These are phyloP conservation scores for Medicago arabica DNA, from an alignment of 306 rosid genomes.

Conservation along the genomic window DNA sequence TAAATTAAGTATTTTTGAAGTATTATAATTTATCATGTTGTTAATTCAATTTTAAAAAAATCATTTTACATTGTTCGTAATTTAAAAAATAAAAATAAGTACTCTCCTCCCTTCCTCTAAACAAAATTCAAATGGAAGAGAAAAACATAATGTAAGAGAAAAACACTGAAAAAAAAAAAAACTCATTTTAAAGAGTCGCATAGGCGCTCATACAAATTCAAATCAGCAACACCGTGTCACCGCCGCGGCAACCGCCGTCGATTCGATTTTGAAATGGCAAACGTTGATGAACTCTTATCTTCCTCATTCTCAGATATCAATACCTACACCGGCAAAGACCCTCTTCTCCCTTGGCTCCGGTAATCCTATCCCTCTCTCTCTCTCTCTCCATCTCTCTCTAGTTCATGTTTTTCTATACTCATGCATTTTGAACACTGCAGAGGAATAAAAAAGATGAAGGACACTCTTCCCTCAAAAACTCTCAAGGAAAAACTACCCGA, in stretches of 20 bases:
- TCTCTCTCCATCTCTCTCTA: conserved; percentile 21
- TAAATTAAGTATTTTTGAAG: no score
- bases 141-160: no score
- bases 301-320: conserved; percentile 69
- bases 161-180: no score
- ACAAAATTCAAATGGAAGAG: no score
- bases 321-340: conserved; percentile 80
- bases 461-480: conserved; percentile 57
- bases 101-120: no score
- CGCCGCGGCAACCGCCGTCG: conserved; percentile 27
- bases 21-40: no score
- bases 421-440: conserved; percentile 48
- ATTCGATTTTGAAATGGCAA: conserved; percentile 38
- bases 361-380: conserved; percentile 31
- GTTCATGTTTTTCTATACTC: conserved; percentile 26
- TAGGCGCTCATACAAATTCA: conserved; percentile 53
- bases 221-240: conserved; percentile 37
- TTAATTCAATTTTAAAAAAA: no score
- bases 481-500: conserved; percentile 77
- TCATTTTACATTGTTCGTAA: no score
- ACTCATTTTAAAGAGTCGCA: not conserved
- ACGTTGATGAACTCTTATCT: conserved; percentile 62
- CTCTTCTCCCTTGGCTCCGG: conserved; percentile 98
- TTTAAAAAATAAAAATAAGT: no score
- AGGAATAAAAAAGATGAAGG: conserved; percentile 80